Evolutionary conservation across 257 asterid genomes (phyloP).

Genomic region (Nicotiana obtusifolia): DNA sequence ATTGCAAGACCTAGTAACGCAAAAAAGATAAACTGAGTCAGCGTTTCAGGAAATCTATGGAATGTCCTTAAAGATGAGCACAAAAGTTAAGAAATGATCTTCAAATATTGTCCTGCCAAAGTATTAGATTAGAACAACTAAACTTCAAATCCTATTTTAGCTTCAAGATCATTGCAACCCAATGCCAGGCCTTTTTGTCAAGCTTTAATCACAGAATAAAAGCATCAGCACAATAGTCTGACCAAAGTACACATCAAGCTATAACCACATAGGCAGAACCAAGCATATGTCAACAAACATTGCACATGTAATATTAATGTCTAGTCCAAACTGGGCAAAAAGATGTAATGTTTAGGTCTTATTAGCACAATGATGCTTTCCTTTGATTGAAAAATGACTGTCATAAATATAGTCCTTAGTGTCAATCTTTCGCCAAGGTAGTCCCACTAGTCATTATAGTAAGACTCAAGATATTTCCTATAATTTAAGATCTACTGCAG

Average conservation of each 20-base stretch:
- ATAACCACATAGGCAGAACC: neutral
- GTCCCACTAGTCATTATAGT: neutral
- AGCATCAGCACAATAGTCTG: neutral
- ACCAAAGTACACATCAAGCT: neutral
- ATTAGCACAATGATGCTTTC: neutral
- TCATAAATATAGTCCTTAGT: too few species aligned
- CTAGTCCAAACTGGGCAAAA: neutral
- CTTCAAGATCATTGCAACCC: neutral
- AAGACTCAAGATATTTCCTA: neutral
- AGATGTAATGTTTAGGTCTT: neutral
- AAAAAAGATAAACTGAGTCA: neutral
- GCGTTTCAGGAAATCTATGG: neutral
- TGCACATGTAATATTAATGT: neutral
- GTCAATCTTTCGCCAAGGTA: neutral
- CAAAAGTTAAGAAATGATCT: neutral
- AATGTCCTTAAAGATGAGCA: neutral
- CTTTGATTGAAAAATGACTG: neutral
- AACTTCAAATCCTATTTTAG: neutral
- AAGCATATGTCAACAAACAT: neutral
- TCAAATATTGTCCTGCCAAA: neutral
- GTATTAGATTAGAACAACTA: neutral
- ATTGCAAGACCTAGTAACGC: slow-evolving; percentile 73
- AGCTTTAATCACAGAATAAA: neutral
- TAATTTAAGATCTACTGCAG: neutral
- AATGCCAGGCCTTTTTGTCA: neutral